A percentile compares a stretch with the other conserved stretches of the same genome.
Evolutionary conservation across 305 asterid species (phyloP).

Genomic region (Ajuga reptans): DNA sequence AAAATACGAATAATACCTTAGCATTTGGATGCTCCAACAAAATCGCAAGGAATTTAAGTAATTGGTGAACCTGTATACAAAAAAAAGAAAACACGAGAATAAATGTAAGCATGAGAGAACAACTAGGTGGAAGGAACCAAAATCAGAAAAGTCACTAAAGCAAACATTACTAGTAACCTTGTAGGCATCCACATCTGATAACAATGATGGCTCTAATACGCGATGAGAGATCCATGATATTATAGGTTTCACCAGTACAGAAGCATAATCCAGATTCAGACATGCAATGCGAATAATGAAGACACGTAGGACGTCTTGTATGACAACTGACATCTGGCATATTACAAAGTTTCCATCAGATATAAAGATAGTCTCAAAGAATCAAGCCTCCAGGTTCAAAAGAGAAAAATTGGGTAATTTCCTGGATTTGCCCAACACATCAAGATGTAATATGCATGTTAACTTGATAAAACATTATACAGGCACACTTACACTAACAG

Average conservation of each 20-base stretch:
- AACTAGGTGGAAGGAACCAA: constrained; percentile 17
- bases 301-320: constrained; percentile 79
- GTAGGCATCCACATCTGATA: constrained; percentile 62
- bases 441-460: neutral
- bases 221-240: constrained; percentile 45
- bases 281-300: constrained; percentile 71
- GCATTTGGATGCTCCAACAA: constrained; percentile 87
- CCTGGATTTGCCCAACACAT: constrained; percentile 7
- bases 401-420: neutral
- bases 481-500: constrained; percentile 56
- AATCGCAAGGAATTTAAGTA: constrained; percentile 63
- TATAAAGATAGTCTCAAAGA: neutral
- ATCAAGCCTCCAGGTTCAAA: neutral
- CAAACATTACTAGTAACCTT: constrained; percentile 43
- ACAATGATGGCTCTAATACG: constrained; percentile 43
- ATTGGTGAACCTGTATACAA: constrained; percentile 47
- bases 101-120: constrained; percentile 16
- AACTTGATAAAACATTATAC: neutral
- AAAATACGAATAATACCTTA: constrained; percentile 44
- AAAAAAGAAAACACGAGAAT: constrained; percentile 2
- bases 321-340: constrained; percentile 47
- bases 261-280: constrained; percentile 61
- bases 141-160: neutral
- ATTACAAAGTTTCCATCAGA: constrained; percentile 18
- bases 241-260: constrained; percentile 59